phyloP scores from a whole-genome alignment of 208 protist species.

The Borovskyia barvae region DNA sequence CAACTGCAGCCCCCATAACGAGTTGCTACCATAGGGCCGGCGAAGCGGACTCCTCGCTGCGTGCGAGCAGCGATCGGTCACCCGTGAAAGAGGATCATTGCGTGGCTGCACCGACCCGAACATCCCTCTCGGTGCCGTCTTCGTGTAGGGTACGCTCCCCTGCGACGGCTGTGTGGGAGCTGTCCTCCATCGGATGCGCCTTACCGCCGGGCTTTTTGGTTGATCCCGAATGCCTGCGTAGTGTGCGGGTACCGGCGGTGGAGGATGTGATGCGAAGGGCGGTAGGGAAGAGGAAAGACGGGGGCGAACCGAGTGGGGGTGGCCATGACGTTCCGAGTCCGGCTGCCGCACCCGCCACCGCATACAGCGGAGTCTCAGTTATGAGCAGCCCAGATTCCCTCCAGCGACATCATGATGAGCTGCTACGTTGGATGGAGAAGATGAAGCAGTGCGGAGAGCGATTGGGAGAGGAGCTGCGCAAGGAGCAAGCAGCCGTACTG shows the following conservation, averaged over 20 bases:
- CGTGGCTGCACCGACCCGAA: too few species aligned
- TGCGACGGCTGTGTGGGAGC: too few species aligned
- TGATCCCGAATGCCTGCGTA: slow-evolving; percentile 53
- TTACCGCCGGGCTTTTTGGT: slow-evolving; percentile 54
- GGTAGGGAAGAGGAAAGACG: not conserved
- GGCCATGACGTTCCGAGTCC: too few species aligned
- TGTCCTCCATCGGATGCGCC: slow-evolving; percentile 27
- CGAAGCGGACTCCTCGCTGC: not conserved
- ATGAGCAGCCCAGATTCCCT: too few species aligned
- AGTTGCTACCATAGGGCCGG: too few species aligned
- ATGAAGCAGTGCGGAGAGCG: slow-evolving; percentile 63
- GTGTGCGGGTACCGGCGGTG: slow-evolving; percentile 38
- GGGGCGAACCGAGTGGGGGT: too few species aligned
- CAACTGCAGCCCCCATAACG: too few species aligned
- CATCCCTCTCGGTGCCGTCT: not conserved
- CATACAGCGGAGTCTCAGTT: too few species aligned
- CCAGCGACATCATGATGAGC: too few species aligned
- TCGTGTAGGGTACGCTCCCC: too few species aligned
- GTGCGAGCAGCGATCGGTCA: too few species aligned
- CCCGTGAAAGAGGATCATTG: not conserved
- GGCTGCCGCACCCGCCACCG: too few species aligned
- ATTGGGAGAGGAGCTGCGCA: slow-evolving; percentile 28
- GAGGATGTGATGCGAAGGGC: not conserved
- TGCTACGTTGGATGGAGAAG: slow-evolving; percentile 56
- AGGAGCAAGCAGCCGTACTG: slow-evolving; percentile 56